These are phyloP conservation scores for Drechmeria coniospora DNA, from an alignment of 2,329 filamentous ascomycete species.

Conservation along the genomic window DNA sequence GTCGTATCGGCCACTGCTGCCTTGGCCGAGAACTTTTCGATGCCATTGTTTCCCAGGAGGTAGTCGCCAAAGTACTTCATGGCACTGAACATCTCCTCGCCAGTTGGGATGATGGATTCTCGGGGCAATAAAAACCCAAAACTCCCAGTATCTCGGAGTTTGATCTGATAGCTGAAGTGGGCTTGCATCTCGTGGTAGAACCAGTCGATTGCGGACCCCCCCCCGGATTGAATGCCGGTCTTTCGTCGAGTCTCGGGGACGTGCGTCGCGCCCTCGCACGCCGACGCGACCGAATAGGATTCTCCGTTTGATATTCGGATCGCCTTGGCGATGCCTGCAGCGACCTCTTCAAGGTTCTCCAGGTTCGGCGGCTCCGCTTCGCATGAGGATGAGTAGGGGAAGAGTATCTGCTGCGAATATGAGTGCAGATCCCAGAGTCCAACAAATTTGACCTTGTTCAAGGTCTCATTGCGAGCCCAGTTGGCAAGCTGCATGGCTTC, in stretches of 20 bases:
- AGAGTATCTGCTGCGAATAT: conserved; percentile 89
- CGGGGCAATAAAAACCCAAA: conserved; percentile 86
- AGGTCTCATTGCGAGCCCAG: conserved; percentile 71
- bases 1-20: conserved; percentile 9
- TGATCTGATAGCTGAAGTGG: conserved; percentile 83
- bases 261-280: conserved; percentile 64
- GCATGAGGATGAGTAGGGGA: conserved; percentile 84
- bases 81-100: conserved; percentile 73
- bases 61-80: conserved; percentile 75
- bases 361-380: conserved; percentile 61
- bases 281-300: conserved; percentile 61
- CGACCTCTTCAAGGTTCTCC: conserved; percentile 86
- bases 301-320: conserved; percentile 70
- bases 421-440: conserved; percentile 83
- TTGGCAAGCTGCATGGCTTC: conserved; percentile 62
- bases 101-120: conserved; percentile 76
- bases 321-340: conserved; percentile 72
- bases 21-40: conserved; percentile 27
- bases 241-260: conserved; percentile 9
- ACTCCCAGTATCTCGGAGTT: conserved; percentile 80
- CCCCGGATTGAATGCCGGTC: conserved; percentile 50
- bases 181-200: conserved; percentile 81
- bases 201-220: conserved; percentile 83
- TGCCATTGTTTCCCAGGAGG: conserved; percentile 53
- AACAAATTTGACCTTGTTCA: conserved; percentile 61